Evolutionary conservation across 2,329 filamentous ascomycete genomes (phyloP), one percentile per base, ranked within the genome.

Genomic region (Cladosporium austrohemisphaericum): DNA sequence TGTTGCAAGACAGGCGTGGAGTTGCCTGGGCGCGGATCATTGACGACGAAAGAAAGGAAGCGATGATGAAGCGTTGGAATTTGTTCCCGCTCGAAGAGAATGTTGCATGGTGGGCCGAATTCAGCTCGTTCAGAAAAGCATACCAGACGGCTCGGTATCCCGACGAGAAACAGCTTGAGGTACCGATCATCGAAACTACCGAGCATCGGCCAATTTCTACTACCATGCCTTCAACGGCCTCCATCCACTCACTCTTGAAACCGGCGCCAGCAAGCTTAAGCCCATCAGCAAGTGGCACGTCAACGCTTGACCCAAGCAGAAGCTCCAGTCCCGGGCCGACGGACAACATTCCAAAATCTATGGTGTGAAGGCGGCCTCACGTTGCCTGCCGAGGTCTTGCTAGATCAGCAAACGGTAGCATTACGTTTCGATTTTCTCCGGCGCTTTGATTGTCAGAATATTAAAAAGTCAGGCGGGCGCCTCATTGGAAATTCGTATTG

Each of bases 31-130:
- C 41, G 5, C 41, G 41, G 20, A 16, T 45, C 9, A 8, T 18
- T 4, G 19, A 20, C 31, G 9, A 9, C 11, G 9, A 19, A 7
- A 22, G n/a, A 11, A 10, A 41, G 18, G 41, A 32, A 19, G 18
- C 11, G 16, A 16, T 25, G 29, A 44, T 45, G 41, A 23, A 18
- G 9, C 31, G 29, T 14, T 45, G 41, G 41, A 45, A 45, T 13
- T 31, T 45, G 3, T 31, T 45, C 6, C 41, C 41, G 19, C 19
- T 23, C 16, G 29, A 45, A 23, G 31, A 23, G 7, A 44, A 45
- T 14, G n/a, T 35, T 3, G 13, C 5, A 14, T 44, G 41, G 41
- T 44, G 41, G 41, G 1, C 22, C 7, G 28, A 22, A 2, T 44
- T 32, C 28, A 14, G 33, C 2, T 5, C 7, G 26, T 5, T 33